phyloP scores from a whole-genome alignment of 139 green algal genomes.

The Chlamydomonas asymmetrica region DNA sequence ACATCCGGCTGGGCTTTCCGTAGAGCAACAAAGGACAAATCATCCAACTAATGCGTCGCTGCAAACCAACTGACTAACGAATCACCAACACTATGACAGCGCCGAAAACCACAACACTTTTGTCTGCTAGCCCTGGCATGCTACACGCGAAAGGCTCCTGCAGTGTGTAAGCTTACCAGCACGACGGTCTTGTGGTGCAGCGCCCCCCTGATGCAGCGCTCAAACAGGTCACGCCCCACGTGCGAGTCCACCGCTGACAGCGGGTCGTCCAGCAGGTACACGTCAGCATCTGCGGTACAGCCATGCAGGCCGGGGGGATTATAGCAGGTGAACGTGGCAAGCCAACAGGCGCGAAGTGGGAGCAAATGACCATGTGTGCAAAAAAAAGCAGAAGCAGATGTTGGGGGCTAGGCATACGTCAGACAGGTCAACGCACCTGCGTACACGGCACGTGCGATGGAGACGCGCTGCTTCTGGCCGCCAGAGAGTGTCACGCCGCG shows the following conservation, averaged over 20 bases:
- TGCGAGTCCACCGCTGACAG: slow-evolving; percentile 91
- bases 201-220: slow-evolving; percentile 43
- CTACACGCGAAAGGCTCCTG: slow-evolving; percentile 64
- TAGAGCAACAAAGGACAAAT: no score
- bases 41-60: no score
- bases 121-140: background rate
- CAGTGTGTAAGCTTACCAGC: slow-evolving; percentile 64
- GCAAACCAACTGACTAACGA: no score
- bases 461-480: slow-evolving; percentile 86
- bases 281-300: slow-evolving; percentile 78
- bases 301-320: slow-evolving; percentile 61
- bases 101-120: background rate
- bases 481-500: slow-evolving; percentile 90
- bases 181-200: slow-evolving; percentile 67
- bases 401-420: slow-evolving; percentile 91
- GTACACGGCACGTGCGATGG: slow-evolving; percentile 87
- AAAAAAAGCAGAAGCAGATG: no score
- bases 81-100: background rate
- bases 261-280: slow-evolving; percentile 94
- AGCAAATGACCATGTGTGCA: no score
- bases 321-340: no score
- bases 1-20: no score
- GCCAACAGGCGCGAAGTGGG: no score
- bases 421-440: slow-evolving; percentile 84
- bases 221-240: slow-evolving; percentile 86